Evolutionary conservation across 139 green algal genomes (phyloP), one percentile per base, ranked within the genome.

Genomic region (Chlorella sorokiniana): DNA sequence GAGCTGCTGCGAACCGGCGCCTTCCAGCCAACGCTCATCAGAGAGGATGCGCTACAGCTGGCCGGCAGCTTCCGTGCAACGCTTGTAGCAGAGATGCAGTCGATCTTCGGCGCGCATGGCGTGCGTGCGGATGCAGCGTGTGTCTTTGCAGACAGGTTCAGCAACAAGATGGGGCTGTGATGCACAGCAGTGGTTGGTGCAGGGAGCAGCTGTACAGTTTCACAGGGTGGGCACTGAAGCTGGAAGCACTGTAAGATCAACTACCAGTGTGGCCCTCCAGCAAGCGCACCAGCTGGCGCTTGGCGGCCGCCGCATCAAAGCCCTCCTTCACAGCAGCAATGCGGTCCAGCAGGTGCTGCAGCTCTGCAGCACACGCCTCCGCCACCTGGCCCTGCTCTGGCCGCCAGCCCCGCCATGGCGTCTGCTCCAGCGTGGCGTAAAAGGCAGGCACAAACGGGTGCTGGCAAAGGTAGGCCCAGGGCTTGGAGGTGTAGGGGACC

Each of bases 401-500:
- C 5, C 70, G 70, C 70, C 70, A 77, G n/a, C 73, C 73, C 10
- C 9, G 40, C 76, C 76, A 81, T 1, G 76, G 76, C 1, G 76
- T 81, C 29, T 7, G 16, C 44, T 81, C 76, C 29, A 81, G 61
- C 25, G 29, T 35, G 25, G 22, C 42, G 44, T 65, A 81, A 61
- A 81, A 81, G 7, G 45, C 61, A 0, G 29, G 10, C 1, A 18
- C 18, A 11, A n/a, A 31, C 11, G 76, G 76, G 42, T 81, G 76
- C 9, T 23, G 16, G 76, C 76, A 81, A 11, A 81, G 76, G 61
- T 81, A 81, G 41, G 61, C 41, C 76, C 76, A 81, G 42, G 76
- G 76, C 62, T 81, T 81, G 29, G 61, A 81, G n/a, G n/a, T 33
- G 44, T 31, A 81, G 6, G 76, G 76, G 9, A 81, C 76, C 61